Conservation (phyloP, 2,329 filamentous ascomycete genomes). For the Byssothecium circinans region DNA sequence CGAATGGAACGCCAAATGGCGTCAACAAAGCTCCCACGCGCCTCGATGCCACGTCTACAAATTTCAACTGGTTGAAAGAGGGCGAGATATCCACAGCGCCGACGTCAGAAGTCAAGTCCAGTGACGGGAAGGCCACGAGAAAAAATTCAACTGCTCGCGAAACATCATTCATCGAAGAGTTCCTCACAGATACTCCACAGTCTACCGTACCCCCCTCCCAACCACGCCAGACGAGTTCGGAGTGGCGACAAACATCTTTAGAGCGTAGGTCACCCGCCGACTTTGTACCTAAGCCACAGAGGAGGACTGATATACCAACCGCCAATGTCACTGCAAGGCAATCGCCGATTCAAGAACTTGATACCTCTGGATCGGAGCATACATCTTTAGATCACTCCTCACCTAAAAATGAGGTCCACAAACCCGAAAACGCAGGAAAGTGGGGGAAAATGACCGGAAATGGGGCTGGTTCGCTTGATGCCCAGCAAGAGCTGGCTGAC, state of each 20-base stretch:
- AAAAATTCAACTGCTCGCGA: conserved; percentile 15
- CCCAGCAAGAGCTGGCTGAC: no score
- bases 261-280: conserved; percentile 8
- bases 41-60: neutral
- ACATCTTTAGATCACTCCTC: neutral
- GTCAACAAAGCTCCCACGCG: neutral
- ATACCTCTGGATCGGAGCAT: neutral
- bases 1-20: neutral
- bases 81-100: neutral
- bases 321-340: conserved; percentile 3
- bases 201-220: neutral
- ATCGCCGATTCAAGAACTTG: no score
- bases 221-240: conserved; percentile 2
- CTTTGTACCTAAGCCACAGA: neutral
- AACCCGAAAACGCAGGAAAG: no score
- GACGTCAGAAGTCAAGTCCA: neutral
- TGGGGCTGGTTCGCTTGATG: no score
- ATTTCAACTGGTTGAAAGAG: neutral
- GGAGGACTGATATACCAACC: conserved; percentile 3
- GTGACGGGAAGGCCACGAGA: neutral
- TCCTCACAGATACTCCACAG: conserved; percentile 19
- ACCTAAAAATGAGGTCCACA: no score
- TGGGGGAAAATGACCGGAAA: neutral
- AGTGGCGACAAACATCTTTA: conserved; percentile 32
- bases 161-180: conserved; percentile 26